phyloP scores from a whole-genome alignment of 768 basidiomycete genomes.

The Suillus decipiens region DNA sequence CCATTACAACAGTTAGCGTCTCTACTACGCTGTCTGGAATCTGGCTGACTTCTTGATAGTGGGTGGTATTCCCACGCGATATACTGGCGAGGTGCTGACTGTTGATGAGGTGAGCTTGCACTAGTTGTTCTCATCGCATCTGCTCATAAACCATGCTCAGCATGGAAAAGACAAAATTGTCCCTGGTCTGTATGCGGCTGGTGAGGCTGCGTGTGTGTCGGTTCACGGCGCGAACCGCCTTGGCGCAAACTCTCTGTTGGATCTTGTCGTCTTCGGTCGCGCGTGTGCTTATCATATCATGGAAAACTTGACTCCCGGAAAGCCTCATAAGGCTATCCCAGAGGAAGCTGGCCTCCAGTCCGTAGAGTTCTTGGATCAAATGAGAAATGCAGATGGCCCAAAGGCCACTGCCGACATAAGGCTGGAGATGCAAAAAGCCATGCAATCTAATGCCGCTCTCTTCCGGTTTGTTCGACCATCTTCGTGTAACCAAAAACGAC shows the following conservation, averaged over 20 bases:
- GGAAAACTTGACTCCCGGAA: conserved; percentile 86
- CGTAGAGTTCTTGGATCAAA: conserved; percentile 87
- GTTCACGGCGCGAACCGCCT: conserved; percentile 99
- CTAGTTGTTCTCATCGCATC: conserved; percentile 10
- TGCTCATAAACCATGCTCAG: conserved; percentile 22
- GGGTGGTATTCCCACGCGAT: conserved; percentile 99
- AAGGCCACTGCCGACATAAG: conserved; percentile 89
- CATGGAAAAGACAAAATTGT: conserved; percentile 92
- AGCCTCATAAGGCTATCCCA: conserved; percentile 85
- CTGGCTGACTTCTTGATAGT: conserved; percentile 46
- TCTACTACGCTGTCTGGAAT: background rate
- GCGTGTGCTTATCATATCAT: conserved; percentile 97
- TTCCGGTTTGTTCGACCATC: conserved; percentile 63
- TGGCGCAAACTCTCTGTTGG: conserved; percentile 97
- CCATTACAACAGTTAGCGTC: conserved; percentile 91
- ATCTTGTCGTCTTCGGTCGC: conserved; percentile 99
- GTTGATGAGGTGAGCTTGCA: conserved; percentile 54
- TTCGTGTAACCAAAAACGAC: conserved; percentile 9
- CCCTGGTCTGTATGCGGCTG: conserved; percentile 96
- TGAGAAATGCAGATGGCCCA: conserved; percentile 79
- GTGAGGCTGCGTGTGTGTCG: conserved; percentile 98
- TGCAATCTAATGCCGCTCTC: conserved; percentile 97
- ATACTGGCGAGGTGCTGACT: conserved; percentile 96
- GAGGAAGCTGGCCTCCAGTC: conserved; percentile 83
- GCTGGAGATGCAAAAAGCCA: conserved; percentile 97